Evolutionary conservation across 2,329 filamentous ascomycete genomes (phyloP).

Genomic region (Metarhizium sp.): DNA sequence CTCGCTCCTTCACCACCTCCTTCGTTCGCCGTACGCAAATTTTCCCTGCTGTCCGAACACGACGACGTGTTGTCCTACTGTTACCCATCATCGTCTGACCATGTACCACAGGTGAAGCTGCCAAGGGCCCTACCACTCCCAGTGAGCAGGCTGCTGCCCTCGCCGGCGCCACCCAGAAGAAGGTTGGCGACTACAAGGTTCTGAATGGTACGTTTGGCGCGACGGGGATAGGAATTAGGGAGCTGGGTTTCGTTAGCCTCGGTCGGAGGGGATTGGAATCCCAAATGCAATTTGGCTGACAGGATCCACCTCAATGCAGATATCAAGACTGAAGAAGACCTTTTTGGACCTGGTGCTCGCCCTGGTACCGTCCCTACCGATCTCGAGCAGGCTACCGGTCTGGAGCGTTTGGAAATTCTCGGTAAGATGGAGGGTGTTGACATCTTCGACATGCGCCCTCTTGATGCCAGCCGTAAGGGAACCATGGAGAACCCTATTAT

Average conservation of each 20-base stretch:
- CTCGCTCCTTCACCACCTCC: slow-evolving; percentile 52
- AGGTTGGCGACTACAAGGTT: slow-evolving; percentile 36
- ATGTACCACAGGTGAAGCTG: slow-evolving; percentile 24
- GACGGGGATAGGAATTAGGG: slow-evolving; percentile 3
- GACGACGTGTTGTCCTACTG: slow-evolving; percentile 4
- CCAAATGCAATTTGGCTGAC: slow-evolving; percentile 9
- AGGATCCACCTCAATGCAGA: slow-evolving; percentile 44
- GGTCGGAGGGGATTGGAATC: slow-evolving; percentile 5
- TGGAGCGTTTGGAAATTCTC: slow-evolving; percentile 96
- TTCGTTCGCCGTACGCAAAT: slow-evolving; percentile 46
- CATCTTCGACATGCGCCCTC: slow-evolving; percentile 95
- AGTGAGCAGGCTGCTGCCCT: slow-evolving; percentile 27
- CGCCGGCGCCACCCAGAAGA: slow-evolving; percentile 31
- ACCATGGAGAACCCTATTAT: slow-evolving; percentile 84
- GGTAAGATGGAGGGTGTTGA: slow-evolving; percentile 99
- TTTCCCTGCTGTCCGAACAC: slow-evolving; percentile 16
- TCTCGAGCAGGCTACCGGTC: slow-evolving; percentile 89
- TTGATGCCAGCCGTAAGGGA: slow-evolving; percentile 86
- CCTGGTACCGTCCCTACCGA: slow-evolving; percentile 85
- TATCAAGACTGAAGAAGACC: slow-evolving; percentile 72
- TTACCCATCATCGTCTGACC: slow-evolving; percentile 2
- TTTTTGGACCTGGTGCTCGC: slow-evolving; percentile 72
- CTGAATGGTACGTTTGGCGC: slow-evolving; percentile 34
- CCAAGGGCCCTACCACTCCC: slow-evolving; percentile 23
- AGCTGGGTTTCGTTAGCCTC: slow-evolving; percentile 10